Evolutionary conservation across 1,284 basidiomycete species (phyloP).

Genomic region (Golubevia pallescens): DNA sequence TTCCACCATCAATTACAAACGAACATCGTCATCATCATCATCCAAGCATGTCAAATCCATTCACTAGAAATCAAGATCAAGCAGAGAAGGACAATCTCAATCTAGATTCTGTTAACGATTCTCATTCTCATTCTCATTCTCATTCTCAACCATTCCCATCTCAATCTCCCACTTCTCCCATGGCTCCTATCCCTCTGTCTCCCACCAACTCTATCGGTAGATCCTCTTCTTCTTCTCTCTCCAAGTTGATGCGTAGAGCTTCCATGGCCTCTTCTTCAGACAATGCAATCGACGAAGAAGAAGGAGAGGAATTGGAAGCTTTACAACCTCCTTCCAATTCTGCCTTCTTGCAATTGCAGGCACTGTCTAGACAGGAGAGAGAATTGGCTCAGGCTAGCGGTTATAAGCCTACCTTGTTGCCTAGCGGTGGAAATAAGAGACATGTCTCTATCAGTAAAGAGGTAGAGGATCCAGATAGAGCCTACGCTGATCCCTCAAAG

Average conservation of each 20-base stretch:
- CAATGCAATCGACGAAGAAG: conserved; percentile 6
- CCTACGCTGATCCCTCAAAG: conserved; percentile 5
- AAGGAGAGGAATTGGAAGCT: conserved; percentile 6
- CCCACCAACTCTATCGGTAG: too few species aligned
- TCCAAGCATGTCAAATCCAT: conserved; percentile 21
- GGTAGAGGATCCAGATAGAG: conserved; percentile 1
- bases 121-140: too few species aligned
- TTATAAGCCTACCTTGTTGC: conserved; percentile 11
- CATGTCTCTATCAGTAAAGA: conserved; percentile 7
- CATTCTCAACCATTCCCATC: too few species aligned
- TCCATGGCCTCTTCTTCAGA: conserved; percentile 6
- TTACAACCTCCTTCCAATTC: background rate
- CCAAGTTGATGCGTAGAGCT: conserved; percentile 4
- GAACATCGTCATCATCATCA: too few species aligned
- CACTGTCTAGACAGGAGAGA: conserved; percentile 3
- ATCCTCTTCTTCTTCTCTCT: background rate
- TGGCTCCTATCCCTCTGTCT: background rate
- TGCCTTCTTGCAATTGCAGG: conserved; percentile 4
- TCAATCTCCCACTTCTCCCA: background rate
- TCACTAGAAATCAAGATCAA: conserved; percentile 24
- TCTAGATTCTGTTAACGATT: background rate
- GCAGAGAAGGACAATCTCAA: background rate
- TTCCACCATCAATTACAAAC: too few species aligned
- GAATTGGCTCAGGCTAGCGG: conserved; percentile 6
- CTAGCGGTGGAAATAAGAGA: conserved; percentile 16